A percentile compares a stretch with the other conserved stretches of the same genome.
Evolutionary conservation across 768 basidiomycete genomes (phyloP).

Genomic region (Xerocomellus intermedius): DNA sequence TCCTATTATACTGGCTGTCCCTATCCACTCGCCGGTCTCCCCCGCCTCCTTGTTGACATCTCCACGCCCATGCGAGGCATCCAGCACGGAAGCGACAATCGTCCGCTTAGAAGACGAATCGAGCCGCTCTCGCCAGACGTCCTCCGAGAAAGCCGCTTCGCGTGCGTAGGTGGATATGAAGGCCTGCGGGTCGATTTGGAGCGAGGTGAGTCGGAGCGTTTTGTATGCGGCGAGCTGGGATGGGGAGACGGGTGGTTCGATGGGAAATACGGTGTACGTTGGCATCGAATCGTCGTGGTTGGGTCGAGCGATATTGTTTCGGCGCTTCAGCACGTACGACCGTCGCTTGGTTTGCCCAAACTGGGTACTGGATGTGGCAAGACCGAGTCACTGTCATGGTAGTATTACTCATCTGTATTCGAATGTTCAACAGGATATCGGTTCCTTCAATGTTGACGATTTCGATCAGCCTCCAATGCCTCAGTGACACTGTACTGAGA

Average conservation of each 20-base stretch:
- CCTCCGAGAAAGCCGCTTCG: conserved; percentile 21
- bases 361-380: no score
- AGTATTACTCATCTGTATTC: background rate
- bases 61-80: background rate
- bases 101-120: conserved; percentile 11
- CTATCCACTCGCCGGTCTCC: conserved; percentile 20
- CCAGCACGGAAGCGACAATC: conserved; percentile 13
- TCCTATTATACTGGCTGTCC: conserved; percentile 10
- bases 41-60: background rate
- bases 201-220: conserved; percentile 20
- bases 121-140: conserved; percentile 23
- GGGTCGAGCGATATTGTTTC: background rate
- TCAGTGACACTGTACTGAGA: background rate
- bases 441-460: background rate
- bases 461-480: background rate
- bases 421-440: background rate
- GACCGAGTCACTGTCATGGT: background rate
- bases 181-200: conserved; percentile 20
- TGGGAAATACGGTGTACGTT: conserved; percentile 17
- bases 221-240: conserved; percentile 27
- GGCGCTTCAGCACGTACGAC: background rate
- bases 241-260: conserved; percentile 12
- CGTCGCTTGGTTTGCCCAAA: no score
- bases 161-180: conserved; percentile 25
- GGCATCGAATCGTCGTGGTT: background rate